Evolutionary conservation across 345 rosid species (phyloP).

Genomic region (Populus nigra): DNA sequence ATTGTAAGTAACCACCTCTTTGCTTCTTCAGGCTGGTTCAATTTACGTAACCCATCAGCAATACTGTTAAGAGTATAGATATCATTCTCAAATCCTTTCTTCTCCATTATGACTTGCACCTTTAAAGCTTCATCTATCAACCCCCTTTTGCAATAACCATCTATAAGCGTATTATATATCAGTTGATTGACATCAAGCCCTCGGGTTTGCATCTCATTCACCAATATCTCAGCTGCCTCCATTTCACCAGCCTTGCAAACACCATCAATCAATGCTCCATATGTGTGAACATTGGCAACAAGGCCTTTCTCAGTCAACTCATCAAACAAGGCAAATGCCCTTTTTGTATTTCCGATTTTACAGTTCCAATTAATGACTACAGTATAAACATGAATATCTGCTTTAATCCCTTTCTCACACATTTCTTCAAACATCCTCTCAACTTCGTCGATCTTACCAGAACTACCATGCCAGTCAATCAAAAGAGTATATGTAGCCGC

Average conservation of each 20-base stretch:
- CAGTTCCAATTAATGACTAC: slow-evolving; percentile 56
- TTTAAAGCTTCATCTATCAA: slow-evolving; percentile 66
- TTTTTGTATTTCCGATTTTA: slow-evolving; percentile 52
- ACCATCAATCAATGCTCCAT: slow-evolving; percentile 73
- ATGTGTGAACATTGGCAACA: slow-evolving; percentile 57
- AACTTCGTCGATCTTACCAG: slow-evolving; percentile 45
- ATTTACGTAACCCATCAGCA: slow-evolving; percentile 58
- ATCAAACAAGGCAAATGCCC: slow-evolving; percentile 70
- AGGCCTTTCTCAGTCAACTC: slow-evolving; percentile 62
- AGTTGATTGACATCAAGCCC: slow-evolving; percentile 52
- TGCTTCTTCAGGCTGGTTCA: slow-evolving; percentile 62
- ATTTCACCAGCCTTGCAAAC: slow-evolving; percentile 71
- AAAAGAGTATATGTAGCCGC: slow-evolving; percentile 61
- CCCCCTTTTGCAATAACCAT: slow-evolving; percentile 66
- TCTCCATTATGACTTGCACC: slow-evolving; percentile 57
- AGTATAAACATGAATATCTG: slow-evolving; percentile 58
- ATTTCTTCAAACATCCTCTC: slow-evolving; percentile 74
- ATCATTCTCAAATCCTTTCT: slow-evolving; percentile 66
- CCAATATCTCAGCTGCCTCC: slow-evolving; percentile 67
- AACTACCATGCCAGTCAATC: slow-evolving; percentile 39
- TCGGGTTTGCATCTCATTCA: slow-evolving; percentile 66
- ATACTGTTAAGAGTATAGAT: slow-evolving; percentile 53
- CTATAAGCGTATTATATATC: slow-evolving; percentile 62
- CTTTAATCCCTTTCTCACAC: slow-evolving; percentile 53
- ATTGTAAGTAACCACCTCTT: slow-evolving; percentile 56